phyloP scores from a whole-genome alignment of 352 stramenopile species.

The Phytophthora europaea region DNA sequence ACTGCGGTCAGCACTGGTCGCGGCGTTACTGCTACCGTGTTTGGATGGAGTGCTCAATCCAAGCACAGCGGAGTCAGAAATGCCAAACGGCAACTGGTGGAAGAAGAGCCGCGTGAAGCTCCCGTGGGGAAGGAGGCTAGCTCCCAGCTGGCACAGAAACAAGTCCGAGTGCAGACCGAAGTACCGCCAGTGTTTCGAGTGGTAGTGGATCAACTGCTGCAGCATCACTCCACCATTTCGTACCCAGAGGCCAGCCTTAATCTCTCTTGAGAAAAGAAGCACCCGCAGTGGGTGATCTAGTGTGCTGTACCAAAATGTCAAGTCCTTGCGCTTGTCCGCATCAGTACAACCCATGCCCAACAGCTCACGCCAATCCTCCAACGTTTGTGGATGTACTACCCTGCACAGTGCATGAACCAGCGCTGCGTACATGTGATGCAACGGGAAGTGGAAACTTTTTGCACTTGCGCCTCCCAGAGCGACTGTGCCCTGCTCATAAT shows the following conservation, averaged over 20 bases:
- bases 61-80: constrained; percentile 37
- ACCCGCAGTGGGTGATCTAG: constrained; percentile 70
- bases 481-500: constrained; percentile 50
- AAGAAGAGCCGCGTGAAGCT: constrained; percentile 68
- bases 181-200: constrained; percentile 86
- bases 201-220: constrained; percentile 84
- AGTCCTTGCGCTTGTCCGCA: constrained; percentile 31
- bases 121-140: constrained; percentile 60
- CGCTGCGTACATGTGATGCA: constrained; percentile 83
- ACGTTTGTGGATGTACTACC: constrained; percentile 49
- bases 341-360: constrained; percentile 37
- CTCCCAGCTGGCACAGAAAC: constrained; percentile 72
- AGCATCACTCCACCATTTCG: constrained; percentile 86
- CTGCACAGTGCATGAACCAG: constrained; percentile 61
- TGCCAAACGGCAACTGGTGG: constrained; percentile 55
- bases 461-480: constrained; percentile 43
- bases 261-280: constrained; percentile 70
- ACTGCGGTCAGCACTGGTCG: constrained; percentile 31
- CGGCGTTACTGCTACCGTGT: background rate
- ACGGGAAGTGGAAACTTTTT: constrained; percentile 78
- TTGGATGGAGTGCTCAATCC: constrained; percentile 12
- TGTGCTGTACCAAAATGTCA: constrained; percentile 58
- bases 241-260: constrained; percentile 82
- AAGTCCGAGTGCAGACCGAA: constrained; percentile 80
- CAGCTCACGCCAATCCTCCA: constrained; percentile 59